Evolutionary conservation across 2,329 filamentous ascomycete genomes (phyloP), one percentile per base, ranked within the genome.

Genomic region (Trichoderma harzianum): DNA sequence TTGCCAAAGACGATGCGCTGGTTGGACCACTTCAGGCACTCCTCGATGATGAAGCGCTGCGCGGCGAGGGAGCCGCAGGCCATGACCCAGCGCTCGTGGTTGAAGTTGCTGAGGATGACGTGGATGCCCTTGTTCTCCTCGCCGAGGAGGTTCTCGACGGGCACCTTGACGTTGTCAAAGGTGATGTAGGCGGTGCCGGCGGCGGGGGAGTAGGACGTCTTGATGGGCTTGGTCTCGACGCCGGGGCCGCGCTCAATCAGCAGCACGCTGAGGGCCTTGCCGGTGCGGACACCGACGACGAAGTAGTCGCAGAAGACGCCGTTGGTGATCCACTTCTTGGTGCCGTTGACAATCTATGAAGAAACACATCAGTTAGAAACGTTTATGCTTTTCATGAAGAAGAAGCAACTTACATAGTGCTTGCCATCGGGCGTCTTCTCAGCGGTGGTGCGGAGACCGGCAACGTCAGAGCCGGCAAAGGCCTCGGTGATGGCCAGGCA

Each of bases 311-410:
- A 88, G 82, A 91, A 96, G 77, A 91, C 90, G 73, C 92, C 93
- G 81, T 94, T 94, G 51, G 92, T 94, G 79, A 94, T 94, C 92
- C 92, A 94, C 83, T 95, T 96, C 87, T 95, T 95, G 70, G 86
- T 90, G 63, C 92, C 92, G 78, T 92, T 91, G 79, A 90, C 86
- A 71, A 90, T 85, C 82, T 83, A n/a, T 14, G 14, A 11, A 5
- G 28, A 21, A 43, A 18, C 36, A 43, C n/a, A 43, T 24, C 53
- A 18, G 61, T 21, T 14, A 55, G 24, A 30, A n/a, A 18, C 24
- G 14, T 3, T 21, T n/a, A 60, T 24, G 14, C 18, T 21, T 11
- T 11, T 16, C 1, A 5, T 28, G 8, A 16, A 5, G 28, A 10
- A 30, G 26, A 36, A 24, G 30, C 18, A 36, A 89, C 85, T 74